Conservation (phyloP, 2,329 filamentous ascomycete genomes). For the Elsinoe fawcettii region DNA sequence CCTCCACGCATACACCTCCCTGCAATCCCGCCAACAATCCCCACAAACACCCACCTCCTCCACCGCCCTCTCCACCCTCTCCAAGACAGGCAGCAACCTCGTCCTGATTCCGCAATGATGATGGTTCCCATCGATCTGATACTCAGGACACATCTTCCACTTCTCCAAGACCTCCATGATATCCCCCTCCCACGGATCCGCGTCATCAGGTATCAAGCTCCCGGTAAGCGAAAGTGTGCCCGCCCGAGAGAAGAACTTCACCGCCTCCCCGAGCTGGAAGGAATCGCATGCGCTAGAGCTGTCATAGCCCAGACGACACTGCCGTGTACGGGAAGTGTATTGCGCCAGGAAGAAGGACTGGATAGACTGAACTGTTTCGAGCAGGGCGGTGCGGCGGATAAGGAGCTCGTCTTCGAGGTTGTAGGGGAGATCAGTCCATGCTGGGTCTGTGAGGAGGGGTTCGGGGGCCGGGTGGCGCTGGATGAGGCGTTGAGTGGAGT, state of each 20-base stretch:
- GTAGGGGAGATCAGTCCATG: slow-evolving; percentile 68
- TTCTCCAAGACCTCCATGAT: slow-evolving; percentile 53
- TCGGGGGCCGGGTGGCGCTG: slow-evolving; percentile 38
- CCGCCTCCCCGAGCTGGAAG: slow-evolving; percentile 70
- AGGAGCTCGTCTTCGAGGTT: slow-evolving; percentile 64
- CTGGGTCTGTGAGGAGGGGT: slow-evolving; percentile 30
- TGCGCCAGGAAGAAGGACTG: slow-evolving; percentile 59
- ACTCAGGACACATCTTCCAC: slow-evolving; percentile 59
- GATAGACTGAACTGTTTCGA: slow-evolving; percentile 62
- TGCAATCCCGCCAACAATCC: slow-evolving; percentile 37
- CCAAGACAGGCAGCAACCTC: slow-evolving; percentile 57
- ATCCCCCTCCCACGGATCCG: slow-evolving; percentile 49
- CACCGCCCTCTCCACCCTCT: slow-evolving; percentile 48
- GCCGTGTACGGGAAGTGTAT: slow-evolving; percentile 59
- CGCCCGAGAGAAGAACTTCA: slow-evolving; percentile 60
- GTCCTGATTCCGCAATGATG: slow-evolving; percentile 64
- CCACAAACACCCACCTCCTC: slow-evolving; percentile 38
- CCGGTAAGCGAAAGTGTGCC: slow-evolving; percentile 51
- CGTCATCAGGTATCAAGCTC: slow-evolving; percentile 32
- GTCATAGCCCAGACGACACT: slow-evolving; percentile 69
- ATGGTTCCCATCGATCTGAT: slow-evolving; percentile 68
- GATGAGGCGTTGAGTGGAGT: slow-evolving; percentile 58
- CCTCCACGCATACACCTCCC: slow-evolving; percentile 37
- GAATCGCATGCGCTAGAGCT: slow-evolving; percentile 64
- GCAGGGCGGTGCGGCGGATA: slow-evolving; percentile 56